Percentiles rank a stretch among this genome's conserved stretches.
Conservation (phyloP, 2,329 filamentous ascomycete genomes). For the Didymella sp. region DNA sequence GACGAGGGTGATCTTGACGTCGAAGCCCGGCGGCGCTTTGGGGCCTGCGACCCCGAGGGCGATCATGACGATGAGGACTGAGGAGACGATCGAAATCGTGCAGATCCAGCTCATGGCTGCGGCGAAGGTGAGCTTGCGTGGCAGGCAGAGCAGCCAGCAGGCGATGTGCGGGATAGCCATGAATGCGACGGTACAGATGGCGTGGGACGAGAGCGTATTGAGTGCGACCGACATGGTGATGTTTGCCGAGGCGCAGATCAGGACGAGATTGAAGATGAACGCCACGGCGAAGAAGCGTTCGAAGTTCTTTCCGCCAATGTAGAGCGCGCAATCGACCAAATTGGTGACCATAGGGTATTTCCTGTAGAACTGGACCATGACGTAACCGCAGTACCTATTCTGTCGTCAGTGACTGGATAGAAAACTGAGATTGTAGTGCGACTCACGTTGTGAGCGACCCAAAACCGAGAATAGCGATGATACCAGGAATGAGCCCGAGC, state of each 20-base stretch:
- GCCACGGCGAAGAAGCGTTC: conserved; percentile 35
- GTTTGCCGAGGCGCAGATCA: conserved; percentile 41
- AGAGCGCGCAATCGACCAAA: conserved; percentile 39
- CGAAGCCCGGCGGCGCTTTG: conserved; percentile 41
- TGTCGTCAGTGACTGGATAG: not conserved
- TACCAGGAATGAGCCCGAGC: conserved; percentile 40
- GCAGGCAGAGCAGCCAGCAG: conserved; percentile 66
- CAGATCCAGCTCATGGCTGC: conserved; percentile 65
- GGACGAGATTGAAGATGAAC: conserved; percentile 37
- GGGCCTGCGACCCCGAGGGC: conserved; percentile 63
- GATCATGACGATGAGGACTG: conserved; percentile 72
- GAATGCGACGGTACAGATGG: conserved; percentile 70
- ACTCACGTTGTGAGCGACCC: conserved; percentile 29
- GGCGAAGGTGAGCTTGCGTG: conserved; percentile 67
- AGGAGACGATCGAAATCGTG: conserved; percentile 64
- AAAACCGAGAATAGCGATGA: conserved; percentile 41
- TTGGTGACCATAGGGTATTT: conserved; percentile 40
- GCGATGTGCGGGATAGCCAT: conserved; percentile 66
- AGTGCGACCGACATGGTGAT: conserved; percentile 63
- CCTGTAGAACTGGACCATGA: conserved; percentile 37
- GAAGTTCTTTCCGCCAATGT: conserved; percentile 37
- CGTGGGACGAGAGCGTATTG: conserved; percentile 66
- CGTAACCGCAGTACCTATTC: conserved; percentile 32
- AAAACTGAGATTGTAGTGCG: no score
- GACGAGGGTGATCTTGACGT: conserved; percentile 32